A percentile compares a stretch with the other conserved stretches of the same genome.
Evolutionary conservation across 1,284 basidiomycete genomes (phyloP).

Genomic region (Rhodotorula glutinis): DNA sequence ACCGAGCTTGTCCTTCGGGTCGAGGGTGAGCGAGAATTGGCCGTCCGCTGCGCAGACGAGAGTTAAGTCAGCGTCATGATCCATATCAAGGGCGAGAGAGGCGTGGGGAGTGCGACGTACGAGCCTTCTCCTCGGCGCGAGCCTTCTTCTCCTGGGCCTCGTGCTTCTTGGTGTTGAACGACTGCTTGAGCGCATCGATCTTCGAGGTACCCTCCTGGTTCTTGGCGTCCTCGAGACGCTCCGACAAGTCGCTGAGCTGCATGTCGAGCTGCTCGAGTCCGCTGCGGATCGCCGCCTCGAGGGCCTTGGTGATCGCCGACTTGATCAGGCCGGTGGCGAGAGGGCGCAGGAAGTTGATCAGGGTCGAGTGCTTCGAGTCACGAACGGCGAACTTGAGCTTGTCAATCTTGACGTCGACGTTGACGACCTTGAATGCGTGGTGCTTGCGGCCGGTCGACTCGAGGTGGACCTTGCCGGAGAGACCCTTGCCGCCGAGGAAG

Average conservation of each 20-base stretch:
- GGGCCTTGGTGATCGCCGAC: conserved; percentile 80
- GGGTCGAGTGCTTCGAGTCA: conserved; percentile 81
- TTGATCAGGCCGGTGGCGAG: conserved; percentile 79
- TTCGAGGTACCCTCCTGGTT: conserved; percentile 54
- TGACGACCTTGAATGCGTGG: conserved; percentile 72
- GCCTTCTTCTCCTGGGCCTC: conserved; percentile 48
- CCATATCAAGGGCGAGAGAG: neutral
- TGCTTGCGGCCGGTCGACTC: conserved; percentile 48
- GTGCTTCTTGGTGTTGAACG: conserved; percentile 54
- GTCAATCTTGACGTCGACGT: conserved; percentile 64
- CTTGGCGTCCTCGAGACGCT: conserved; percentile 70
- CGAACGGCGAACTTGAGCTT: conserved; percentile 67
- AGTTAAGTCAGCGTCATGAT: neutral
- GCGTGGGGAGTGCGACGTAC: conserved; percentile 13
- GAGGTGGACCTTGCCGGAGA: conserved; percentile 58
- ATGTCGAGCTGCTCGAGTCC: conserved; percentile 81
- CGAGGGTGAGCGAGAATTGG: conserved; percentile 32
- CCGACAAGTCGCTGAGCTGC: conserved; percentile 75
- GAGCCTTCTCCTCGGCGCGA: conserved; percentile 47
- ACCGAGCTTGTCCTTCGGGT: conserved; percentile 59
- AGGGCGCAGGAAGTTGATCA: conserved; percentile 54
- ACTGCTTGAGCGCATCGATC: conserved; percentile 58
- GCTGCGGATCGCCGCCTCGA: conserved; percentile 70
- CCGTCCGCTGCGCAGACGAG: conserved; percentile 20
- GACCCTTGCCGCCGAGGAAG: conserved; percentile 68